Base-by-base conservation (phyloP, 768 basidiomycete species). In the Leccinum disarticulatum region DNA sequence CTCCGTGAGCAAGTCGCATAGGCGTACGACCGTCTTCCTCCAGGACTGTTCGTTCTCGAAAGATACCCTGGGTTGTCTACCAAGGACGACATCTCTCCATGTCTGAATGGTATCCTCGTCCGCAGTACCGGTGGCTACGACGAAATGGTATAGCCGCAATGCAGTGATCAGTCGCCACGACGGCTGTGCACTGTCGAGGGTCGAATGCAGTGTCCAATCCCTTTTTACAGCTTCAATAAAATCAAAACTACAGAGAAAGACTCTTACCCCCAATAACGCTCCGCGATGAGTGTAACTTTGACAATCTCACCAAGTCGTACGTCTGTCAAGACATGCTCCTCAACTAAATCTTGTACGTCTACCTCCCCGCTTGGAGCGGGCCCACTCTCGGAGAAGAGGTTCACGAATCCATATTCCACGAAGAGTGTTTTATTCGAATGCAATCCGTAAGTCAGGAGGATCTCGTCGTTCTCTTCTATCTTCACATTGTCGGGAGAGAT, bases 331-430 rank as follows among this genome's bases (percentile, higher is more conserved):
- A 95, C 83, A 53, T 87, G 57, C 17, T 68, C 66, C 60, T 85
- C 81, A 6, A 88, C 66, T 9, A 80, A 59, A 17, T 79, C 77
- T 57, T 86, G 83, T 2, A 95, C 74, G 57, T 88, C 83, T 15
- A 91, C 79, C 64, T 92, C 87, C 15, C 83, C 83, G 6, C 73
- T 65, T 31, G 74, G 68, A 10, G 62, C 62, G 6, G 61, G 54
- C 9, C 60, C 70, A 11, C 75, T 70, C 11, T 69, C 56, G 9
- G 72, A 64, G 15, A 77, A 64, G 15, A 62, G 30, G 63, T 81
- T 80, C 33, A 90, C 81, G 70, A 98, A 98, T 0, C 95, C 96
- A 73, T 98, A 98, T 71, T 98, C 96, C 22, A 86, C 80, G 69
- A 95, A 90, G 25, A 98, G 72, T 3, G 82, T 87, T 46, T 82